Base-by-base conservation (phyloP, 495 filamentous ascomycete species). In the Penicillium cinerascens region DNA sequence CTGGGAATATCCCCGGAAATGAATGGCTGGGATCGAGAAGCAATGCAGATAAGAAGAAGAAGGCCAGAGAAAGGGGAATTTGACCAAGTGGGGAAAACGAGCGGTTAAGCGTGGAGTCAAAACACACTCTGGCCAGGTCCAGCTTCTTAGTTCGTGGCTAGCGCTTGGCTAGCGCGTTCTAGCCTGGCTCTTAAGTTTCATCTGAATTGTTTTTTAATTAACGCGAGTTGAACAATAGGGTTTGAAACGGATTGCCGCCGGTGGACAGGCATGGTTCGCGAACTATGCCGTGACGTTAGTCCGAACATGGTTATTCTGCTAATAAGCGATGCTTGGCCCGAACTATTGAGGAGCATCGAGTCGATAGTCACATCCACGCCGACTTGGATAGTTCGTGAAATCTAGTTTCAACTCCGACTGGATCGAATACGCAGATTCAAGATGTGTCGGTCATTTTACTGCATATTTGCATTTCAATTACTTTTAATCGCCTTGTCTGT, bases 31-130 rank as follows among this genome's bases (percentile, higher is more conserved):
- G 3, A 22, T 47, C 52, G n/a, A 40, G 51, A 49, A 26, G 36
- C 40, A 48, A 49, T 54, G 50, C 40, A 55, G 44, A 41, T 23
- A 23, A 38, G 39, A 39, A 35, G 42, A 52, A 45, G 45, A 49
- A 54, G 47, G 23, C 40, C 27, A 46, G 26, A 39, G 29, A 22
- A 51, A 52, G 39, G 47, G 29, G 44, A 44, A 56, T 56, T 49
- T 36, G 29, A 52, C 38, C 47, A 51, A 51, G 33, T 52, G 41
- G 42, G 50, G 44, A 33, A 41, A 15, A 37, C 13, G 23, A 22
- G 18, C 1, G 39, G 6, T 18, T 44, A 25, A 47, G 44, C 44
- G 33, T 29, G 26, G 44, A 47, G 29, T 47, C 29, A 6, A 22
- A n/a, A 47, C 29, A 20, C 39, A 10, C 27, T 22, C 44, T 36